Evolutionary conservation across 2,329 filamentous ascomycete genomes (phyloP), one percentile per base, ranked within the genome.

Genomic region (Cladosporium sp.): DNA sequence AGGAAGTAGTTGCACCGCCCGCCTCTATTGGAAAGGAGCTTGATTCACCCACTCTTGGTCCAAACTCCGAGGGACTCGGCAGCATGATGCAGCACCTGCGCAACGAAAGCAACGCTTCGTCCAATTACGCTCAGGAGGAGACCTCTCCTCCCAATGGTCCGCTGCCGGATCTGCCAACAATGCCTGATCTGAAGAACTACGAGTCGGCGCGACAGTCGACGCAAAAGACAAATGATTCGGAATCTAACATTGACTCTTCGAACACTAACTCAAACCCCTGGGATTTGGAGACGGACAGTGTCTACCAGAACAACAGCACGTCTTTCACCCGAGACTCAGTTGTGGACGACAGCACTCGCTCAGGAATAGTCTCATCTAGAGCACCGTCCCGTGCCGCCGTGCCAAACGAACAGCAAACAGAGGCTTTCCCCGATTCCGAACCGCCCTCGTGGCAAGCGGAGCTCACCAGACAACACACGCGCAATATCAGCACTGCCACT

Each of bases 31-130:
- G 38, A 12, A n/a, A 30, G 15, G 39, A 50, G 15, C 39, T 50
- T 15, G 47, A 50, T 15, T 95, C 90, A 0, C 90, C 91, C 0
- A 94, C 88, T 0, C 71, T 95, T 5, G 86, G 86, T 2, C 84
- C 86, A 0, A 74, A 72, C 32, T 57, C 59, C 18, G 51, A 66
- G 15, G 89, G 88, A 1, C 74, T 96, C 13, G 92, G 85, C 43
- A 61, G 60, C 40, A 61, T 67, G 60, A 59, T 68, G 43, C 64
- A 91, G 54, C 93, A 97, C 72, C 72, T 97, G 35, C 83, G 93
- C 43, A 82, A 82, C 29, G 82, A 85, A 55, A 97, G 92, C 69
- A 85, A 84, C 52, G 78, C 82, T 12, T 97, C 92, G 1, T 94
- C 89, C 0, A 76, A 93, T 20, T 89, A 88, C 49, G 68, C 61